These are phyloP conservation scores for Cercospora berteroae DNA, from an alignment of 2,329 filamentous ascomycete species.

Conservation along the genomic window DNA sequence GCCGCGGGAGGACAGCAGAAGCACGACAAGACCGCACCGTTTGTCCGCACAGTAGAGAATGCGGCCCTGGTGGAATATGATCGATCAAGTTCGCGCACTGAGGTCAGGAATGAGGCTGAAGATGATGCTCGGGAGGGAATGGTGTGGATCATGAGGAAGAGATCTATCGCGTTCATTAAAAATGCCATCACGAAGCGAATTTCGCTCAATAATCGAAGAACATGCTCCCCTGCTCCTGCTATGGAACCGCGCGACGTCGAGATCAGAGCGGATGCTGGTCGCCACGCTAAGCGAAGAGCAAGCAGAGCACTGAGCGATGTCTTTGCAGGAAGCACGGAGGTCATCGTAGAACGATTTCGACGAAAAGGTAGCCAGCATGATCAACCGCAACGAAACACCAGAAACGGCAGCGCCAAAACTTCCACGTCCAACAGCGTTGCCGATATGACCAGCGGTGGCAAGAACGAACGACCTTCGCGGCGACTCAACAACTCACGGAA, in stretches of 20 bases:
- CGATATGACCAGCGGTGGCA: not conserved
- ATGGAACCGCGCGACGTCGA: not conserved
- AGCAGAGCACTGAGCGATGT: conserved; percentile 7
- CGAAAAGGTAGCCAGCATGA: not conserved
- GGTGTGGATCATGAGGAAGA: not conserved
- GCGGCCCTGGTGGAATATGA: not conserved
- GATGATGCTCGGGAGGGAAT: not conserved
- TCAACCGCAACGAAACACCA: not conserved
- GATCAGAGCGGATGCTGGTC: not conserved
- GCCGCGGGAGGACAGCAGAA: not conserved
- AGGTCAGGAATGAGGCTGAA: not conserved
- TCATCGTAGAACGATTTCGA: not conserved
- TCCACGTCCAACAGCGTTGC: not conserved
- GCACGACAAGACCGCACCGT: not conserved
- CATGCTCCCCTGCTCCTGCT: not conserved
- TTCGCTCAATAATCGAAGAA: not conserved
- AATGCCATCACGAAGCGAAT: not conserved
- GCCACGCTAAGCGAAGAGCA: conserved; percentile 1
- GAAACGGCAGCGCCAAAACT: not conserved
- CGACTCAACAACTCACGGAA: not conserved
- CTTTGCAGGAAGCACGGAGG: not conserved
- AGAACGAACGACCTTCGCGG: not conserved
- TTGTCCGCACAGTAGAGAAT: not conserved
- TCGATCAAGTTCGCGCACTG: not conserved
- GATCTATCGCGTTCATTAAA: not conserved